A percentile compares a stretch with the other conserved stretches of the same genome.
phyloP scores from a whole-genome alignment of 345 rosid species.

The Jatropha curcas region DNA sequence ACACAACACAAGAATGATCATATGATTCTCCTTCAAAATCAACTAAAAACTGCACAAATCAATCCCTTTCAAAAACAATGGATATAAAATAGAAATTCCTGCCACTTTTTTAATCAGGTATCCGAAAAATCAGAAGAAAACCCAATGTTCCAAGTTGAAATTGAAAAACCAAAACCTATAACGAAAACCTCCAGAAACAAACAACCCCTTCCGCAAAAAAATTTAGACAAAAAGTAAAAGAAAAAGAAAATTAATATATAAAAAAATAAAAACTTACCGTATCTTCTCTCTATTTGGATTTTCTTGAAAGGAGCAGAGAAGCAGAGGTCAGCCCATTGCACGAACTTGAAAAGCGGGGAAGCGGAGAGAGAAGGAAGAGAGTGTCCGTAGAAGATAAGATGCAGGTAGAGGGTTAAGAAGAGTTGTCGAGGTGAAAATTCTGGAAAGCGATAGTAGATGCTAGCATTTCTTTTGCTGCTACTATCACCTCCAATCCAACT shows the following conservation, averaged over 20 bases:
- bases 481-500: neutral
- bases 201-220: neutral
- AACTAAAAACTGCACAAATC: neutral
- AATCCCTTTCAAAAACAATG: no score
- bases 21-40: no score
- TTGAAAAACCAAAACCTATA: no score
- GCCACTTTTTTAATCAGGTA: no score
- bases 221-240: neutral
- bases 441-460: constrained; percentile 32
- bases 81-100: neutral
- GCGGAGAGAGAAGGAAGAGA: constrained; percentile 20
- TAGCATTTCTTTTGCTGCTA: neutral
- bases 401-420: neutral
- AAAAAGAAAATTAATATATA: no score
- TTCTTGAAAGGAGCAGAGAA: constrained; percentile 54
- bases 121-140: no score
- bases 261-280: constrained; percentile 49
- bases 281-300: constrained; percentile 80
- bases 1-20: no score
- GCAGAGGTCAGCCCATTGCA: constrained; percentile 73
- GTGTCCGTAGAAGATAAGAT: constrained; percentile 17
- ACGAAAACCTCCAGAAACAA: neutral
- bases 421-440: constrained; percentile 33
- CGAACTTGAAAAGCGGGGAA: constrained; percentile 43
- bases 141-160: no score